Percentiles rank a stretch among this genome's conserved stretches.
Conservation (phyloP, 169 alveolate species). For the Plasmodium vinckei region DNA sequence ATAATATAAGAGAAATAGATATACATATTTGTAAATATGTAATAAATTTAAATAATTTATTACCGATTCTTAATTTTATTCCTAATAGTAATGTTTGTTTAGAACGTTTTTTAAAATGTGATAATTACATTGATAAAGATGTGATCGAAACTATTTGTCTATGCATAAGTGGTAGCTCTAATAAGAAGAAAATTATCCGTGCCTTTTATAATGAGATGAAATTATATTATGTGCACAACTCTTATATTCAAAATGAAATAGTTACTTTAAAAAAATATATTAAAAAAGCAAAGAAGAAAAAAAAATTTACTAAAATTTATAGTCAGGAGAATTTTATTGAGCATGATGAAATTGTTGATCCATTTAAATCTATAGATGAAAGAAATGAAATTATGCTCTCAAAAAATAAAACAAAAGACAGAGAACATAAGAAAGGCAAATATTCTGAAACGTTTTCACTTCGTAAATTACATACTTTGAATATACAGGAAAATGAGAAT, state of each 20-base stretch:
- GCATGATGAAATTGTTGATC: constrained; percentile 44
- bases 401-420: neutral
- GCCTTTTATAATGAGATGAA: constrained; percentile 22
- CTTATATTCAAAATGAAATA: constrained; percentile 34
- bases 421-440: neutral
- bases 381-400: neutral
- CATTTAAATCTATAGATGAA: constrained; percentile 27
- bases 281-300: constrained; percentile 23
- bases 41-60: constrained; percentile 50
- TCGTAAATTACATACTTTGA: neutral
- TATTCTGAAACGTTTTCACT: neutral
- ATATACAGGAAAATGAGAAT: neutral
- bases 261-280: constrained; percentile 32
- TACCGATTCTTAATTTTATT: constrained; percentile 54
- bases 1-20: constrained; percentile 61
- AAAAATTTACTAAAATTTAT: neutral
- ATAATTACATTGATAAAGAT: constrained; percentile 52
- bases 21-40: constrained; percentile 49
- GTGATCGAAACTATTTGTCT: constrained; percentile 52
- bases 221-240: constrained; percentile 19
- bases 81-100: constrained; percentile 46
- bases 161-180: constrained; percentile 22
- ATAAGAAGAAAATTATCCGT: constrained; percentile 45
- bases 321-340: constrained; percentile 65
- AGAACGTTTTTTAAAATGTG: constrained; percentile 62